phyloP scores from a whole-genome alignment of 176 grass and related monocot species.

The Oryza glumipatula region DNA sequence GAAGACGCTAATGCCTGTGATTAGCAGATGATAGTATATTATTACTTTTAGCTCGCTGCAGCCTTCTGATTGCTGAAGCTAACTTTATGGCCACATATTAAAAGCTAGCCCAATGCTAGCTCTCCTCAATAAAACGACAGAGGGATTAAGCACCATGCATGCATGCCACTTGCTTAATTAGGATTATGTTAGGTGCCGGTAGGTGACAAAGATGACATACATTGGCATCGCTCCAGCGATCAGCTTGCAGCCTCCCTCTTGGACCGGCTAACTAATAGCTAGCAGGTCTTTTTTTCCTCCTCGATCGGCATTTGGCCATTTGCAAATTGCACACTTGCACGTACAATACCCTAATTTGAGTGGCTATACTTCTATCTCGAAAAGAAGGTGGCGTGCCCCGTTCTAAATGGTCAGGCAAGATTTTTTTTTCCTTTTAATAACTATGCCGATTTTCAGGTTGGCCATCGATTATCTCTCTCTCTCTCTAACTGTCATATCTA shows the following conservation, averaged over 20 bases:
- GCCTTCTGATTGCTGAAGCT: background rate
- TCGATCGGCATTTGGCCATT: background rate
- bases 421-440: background rate
- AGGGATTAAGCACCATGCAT: background rate
- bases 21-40: background rate
- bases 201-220: constrained; percentile 27
- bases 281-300: background rate
- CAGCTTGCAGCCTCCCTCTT: constrained; percentile 26
- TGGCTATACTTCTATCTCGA: background rate
- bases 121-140: constrained; percentile 1
- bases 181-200: constrained; percentile 10
- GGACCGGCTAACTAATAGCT: constrained; percentile 30
- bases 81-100: background rate
- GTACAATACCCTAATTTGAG: background rate
- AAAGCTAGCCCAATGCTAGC: background rate
- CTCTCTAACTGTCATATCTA: background rate
- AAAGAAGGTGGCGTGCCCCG: background rate
- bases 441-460: background rate
- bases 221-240: background rate
- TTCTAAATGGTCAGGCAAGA: constrained; percentile 5
- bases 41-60: background rate
- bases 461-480: background rate
- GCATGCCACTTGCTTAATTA: constrained; percentile 15
- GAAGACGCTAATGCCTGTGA: background rate
- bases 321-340: too few relatives aligned